Conservation (phyloP, 1,284 basidiomycete genomes). For the Ganoderma boninense region DNA sequence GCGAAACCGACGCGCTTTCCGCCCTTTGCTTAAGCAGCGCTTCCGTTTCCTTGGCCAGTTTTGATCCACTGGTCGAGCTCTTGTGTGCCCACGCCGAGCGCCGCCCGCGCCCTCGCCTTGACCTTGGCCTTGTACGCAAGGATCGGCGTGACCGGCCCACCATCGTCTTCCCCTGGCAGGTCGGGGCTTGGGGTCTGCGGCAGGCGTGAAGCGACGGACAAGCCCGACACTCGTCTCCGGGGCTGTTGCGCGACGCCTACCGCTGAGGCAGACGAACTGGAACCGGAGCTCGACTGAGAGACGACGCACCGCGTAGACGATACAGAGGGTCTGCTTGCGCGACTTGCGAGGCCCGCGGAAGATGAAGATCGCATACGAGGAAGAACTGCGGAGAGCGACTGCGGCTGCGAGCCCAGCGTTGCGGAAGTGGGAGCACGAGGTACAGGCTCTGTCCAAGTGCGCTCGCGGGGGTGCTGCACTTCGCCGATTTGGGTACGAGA, state of each 20-base stretch:
- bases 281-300: not conserved
- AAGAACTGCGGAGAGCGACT: constrained; percentile 30
- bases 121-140: constrained; percentile 42
- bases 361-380: constrained; percentile 34
- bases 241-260: too few species aligned
- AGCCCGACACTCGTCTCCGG: constrained; percentile 25
- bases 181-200: constrained; percentile 63
- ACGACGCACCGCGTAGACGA: constrained; percentile 12
- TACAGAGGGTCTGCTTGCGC: constrained; percentile 28
- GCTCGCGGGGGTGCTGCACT: constrained; percentile 12
- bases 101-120: constrained; percentile 32
- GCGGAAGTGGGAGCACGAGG: constrained; percentile 7
- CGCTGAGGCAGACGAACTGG: too few species aligned
- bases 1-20: constrained; percentile 43
- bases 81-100: constrained; percentile 57
- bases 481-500: constrained; percentile 22
- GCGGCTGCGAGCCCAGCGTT: not conserved
- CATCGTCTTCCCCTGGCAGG: constrained; percentile 47
- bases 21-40: constrained; percentile 19
- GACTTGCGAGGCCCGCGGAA: constrained; percentile 26
- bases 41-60: constrained; percentile 35
- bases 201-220: constrained; percentile 30
- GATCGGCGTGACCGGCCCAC: constrained; percentile 53
- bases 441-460: constrained; percentile 20
- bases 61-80: constrained; percentile 58